Evolutionary conservation across 768 basidiomycete genomes (phyloP), one percentile per base, ranked within the genome.

Genomic region (Tylopilus rubrobrunneus): DNA sequence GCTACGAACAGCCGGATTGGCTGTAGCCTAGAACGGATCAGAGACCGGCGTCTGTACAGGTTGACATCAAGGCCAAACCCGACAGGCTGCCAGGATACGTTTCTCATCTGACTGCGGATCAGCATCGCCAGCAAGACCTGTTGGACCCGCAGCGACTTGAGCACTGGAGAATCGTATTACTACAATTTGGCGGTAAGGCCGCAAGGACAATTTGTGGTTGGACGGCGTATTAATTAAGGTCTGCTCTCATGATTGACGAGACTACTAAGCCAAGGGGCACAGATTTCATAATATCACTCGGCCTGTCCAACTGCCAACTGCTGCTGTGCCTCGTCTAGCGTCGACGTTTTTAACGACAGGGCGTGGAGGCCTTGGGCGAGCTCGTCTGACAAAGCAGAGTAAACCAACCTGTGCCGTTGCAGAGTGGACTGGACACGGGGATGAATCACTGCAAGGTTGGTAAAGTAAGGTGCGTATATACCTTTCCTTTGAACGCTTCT

Each of bases 381-480:
- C 65, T 93, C 88, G 31, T 86, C 84, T 19, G 84, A 77, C 31
- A 93, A 74, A 3, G 84, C 81, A 7, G 80, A 75, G 67, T 92
- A 84, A 45, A 93, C 79, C 75, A 92, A 78, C 45, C 89, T 80
- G 71, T 93, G 91, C 45, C 91, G 82, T 65, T 91, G 86, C 74
- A 92, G 81, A 10, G 84, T 84, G 21, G 73, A 81, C 90, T 91
- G 58, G 36, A 34, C 51, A 50, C 52, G 40, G 50, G 52, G 46
- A 40, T 65, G 49, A 60, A 49, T 56, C 25, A 25, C 4, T 52
- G 40, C 44, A 55, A 48, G 49, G 49, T 41, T 14, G 46, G 19
- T 15, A 34, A 52, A 29, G 55, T 49, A 15, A 36, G 58, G 51
- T 17, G 45, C 29, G 50, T 31, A 59, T 71, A 56, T 67, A 89